These are phyloP conservation scores for Aspergillus versicolor DNA, from an alignment of 2,329 filamentous ascomycete genomes.

Conservation along the genomic window DNA sequence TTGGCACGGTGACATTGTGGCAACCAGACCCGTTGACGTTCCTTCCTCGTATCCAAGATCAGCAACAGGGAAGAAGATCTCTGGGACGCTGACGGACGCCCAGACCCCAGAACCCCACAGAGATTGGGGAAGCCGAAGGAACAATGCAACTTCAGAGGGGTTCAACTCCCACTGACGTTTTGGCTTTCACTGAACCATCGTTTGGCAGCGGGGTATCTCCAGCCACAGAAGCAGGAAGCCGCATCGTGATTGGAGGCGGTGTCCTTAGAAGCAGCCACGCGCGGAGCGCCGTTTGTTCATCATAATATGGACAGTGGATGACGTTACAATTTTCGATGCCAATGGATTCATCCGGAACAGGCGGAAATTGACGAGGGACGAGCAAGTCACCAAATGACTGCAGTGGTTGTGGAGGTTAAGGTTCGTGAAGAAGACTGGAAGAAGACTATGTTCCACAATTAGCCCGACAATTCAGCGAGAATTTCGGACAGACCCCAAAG, in stretches of 20 bases:
- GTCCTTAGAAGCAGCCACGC: not conserved
- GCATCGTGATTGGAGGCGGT: not conserved
- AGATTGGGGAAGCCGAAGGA: not conserved
- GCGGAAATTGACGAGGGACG: not conserved
- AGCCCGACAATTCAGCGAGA: slow-evolving; percentile 1
- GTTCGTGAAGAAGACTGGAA: slow-evolving; percentile 1
- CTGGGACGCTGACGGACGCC: slow-evolving; percentile 10
- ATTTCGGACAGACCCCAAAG: not conserved
- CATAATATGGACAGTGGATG: not conserved
- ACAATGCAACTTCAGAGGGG: not conserved
- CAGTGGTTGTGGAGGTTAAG: not conserved
- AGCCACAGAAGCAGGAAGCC: not conserved
- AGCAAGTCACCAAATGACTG: not conserved
- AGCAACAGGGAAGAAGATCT: slow-evolving; percentile 13
- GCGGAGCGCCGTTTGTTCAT: not conserved
- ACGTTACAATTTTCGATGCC: not conserved
- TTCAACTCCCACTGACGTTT: not conserved
- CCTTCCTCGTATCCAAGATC: slow-evolving; percentile 13
- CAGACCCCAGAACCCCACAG: slow-evolving; percentile 4
- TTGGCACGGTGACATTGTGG: not conserved
- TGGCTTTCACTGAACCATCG: not conserved
- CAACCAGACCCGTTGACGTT: not conserved
- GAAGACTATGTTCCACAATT: not conserved
- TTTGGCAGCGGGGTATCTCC: not conserved
- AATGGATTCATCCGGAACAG: not conserved